Evolutionary conservation across 176 grass and related monocot species (phyloP).

Genomic region (Zea mays): DNA sequence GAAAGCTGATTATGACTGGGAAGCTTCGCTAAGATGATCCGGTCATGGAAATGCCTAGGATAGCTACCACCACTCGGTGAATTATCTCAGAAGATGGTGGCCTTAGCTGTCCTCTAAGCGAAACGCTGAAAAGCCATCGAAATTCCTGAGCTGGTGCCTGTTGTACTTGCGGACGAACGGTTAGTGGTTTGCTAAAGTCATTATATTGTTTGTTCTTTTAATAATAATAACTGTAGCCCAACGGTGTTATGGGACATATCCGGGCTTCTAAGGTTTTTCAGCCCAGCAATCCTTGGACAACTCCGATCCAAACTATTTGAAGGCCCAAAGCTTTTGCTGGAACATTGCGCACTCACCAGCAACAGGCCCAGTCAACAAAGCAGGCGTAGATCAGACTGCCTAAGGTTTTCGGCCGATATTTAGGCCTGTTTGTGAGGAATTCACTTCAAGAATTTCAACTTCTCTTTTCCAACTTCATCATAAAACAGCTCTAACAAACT

Average conservation of each 20-base stretch:
- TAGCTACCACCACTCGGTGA: background rate
- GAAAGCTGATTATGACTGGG: background rate
- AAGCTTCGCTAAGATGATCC: background rate
- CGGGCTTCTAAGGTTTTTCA: background rate
- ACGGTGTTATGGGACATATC: background rate
- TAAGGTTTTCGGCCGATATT: too few species aligned
- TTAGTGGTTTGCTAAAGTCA: background rate
- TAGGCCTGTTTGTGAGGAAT: too few species aligned
- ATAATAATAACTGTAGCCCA: background rate
- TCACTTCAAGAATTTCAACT: too few species aligned
- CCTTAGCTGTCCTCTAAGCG: slow-evolving; percentile 16
- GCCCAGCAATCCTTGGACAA: background rate
- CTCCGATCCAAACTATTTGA: background rate
- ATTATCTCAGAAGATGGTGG: background rate
- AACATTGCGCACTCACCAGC: background rate
- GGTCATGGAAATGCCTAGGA: background rate
- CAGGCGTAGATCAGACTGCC: background rate
- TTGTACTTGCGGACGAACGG: background rate
- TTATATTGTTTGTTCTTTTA: too few species aligned
- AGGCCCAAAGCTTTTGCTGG: background rate
- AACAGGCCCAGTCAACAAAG: background rate
- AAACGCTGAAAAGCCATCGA: background rate
- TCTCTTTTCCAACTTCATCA: too few species aligned
- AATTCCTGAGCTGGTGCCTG: slow-evolving; percentile 8
- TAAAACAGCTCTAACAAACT: too few species aligned